phyloP scores from a whole-genome alignment of 345 rosid species.

The Salix caprea region DNA sequence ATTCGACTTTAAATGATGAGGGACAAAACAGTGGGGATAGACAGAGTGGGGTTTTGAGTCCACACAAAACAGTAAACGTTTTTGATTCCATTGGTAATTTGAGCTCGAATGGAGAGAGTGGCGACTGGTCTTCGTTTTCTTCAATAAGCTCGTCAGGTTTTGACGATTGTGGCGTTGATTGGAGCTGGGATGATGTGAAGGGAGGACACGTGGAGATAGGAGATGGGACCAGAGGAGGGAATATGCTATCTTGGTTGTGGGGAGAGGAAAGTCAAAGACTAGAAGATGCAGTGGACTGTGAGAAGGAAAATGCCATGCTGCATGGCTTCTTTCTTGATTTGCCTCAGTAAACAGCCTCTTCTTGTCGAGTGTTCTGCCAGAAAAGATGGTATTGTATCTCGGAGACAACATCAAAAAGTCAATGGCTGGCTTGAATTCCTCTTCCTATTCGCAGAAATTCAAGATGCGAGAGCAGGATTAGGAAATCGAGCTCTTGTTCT shows the following conservation, averaged over 20 bases:
- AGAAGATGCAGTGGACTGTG: slow-evolving; percentile 17
- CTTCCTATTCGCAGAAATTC: neutral
- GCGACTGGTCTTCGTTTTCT: slow-evolving; percentile 14
- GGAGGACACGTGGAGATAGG: slow-evolving; percentile 13
- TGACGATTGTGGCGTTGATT: slow-evolving; percentile 27
- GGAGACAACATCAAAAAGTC: no score
- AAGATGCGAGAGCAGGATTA: neutral
- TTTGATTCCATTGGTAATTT: neutral
- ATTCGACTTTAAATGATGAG: slow-evolving; percentile 5
- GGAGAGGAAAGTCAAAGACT: slow-evolving; percentile 1
- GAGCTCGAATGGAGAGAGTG: slow-evolving; percentile 4
- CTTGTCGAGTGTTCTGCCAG: neutral
- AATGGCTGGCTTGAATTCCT: neutral
- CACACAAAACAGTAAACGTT: neutral
- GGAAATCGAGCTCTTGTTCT: neutral
- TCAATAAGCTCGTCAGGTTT: slow-evolving; percentile 19
- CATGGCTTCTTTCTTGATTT: slow-evolving; percentile 38
- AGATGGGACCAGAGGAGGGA: slow-evolving; percentile 8
- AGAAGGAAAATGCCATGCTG: slow-evolving; percentile 34
- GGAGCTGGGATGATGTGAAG: slow-evolving; percentile 32
- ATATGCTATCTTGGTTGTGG: slow-evolving; percentile 23
- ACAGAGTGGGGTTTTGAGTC: neutral
- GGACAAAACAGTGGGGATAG: neutral
- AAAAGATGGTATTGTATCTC: neutral
- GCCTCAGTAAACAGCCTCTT: neutral